Percentiles rank a stretch among this genome's conserved stretches.
Evolutionary conservation across 179 eudicot genomes (phyloP).

Genomic region (Amaranthus tricolor): DNA sequence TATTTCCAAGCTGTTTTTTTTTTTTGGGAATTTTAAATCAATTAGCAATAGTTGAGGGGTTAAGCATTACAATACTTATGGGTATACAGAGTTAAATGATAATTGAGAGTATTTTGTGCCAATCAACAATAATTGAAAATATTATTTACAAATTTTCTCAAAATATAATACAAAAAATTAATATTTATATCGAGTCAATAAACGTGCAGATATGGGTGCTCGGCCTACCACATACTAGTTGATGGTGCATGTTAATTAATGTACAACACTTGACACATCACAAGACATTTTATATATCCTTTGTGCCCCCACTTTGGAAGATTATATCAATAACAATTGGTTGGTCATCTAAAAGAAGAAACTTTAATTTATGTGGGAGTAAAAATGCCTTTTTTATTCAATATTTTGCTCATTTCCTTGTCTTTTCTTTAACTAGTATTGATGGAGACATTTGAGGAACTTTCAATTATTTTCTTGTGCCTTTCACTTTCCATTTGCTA

Average conservation of each 20-base stretch:
- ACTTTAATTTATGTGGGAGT: background rate
- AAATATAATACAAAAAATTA: no score
- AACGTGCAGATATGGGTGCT: no score
- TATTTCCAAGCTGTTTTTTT: no score
- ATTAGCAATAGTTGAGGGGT: no score
- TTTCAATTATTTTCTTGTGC: slow-evolving; percentile 17
- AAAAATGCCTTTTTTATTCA: background rate
- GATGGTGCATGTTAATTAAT: background rate
- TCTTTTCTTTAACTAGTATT: slow-evolving; percentile 24
- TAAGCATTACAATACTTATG: no score
- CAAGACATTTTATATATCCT: background rate
- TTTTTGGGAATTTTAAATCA: no score
- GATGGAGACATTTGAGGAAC: slow-evolving; percentile 24
- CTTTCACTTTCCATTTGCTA: slow-evolving; percentile 24
- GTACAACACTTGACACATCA: slow-evolving; percentile 6
- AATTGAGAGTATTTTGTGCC: no score
- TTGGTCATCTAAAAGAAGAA: slow-evolving; percentile 30
- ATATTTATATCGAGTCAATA: no score
- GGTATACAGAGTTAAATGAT: no score
- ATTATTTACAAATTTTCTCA: no score
- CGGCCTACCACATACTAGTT: no score
- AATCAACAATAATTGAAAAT: no score
- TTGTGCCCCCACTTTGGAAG: slow-evolving; percentile 8
- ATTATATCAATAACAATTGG: slow-evolving; percentile 19
- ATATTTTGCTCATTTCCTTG: slow-evolving; percentile 13